phyloP scores from a whole-genome alignment of 805 yeast species.

The Saccharomycopsis sp. region DNA sequence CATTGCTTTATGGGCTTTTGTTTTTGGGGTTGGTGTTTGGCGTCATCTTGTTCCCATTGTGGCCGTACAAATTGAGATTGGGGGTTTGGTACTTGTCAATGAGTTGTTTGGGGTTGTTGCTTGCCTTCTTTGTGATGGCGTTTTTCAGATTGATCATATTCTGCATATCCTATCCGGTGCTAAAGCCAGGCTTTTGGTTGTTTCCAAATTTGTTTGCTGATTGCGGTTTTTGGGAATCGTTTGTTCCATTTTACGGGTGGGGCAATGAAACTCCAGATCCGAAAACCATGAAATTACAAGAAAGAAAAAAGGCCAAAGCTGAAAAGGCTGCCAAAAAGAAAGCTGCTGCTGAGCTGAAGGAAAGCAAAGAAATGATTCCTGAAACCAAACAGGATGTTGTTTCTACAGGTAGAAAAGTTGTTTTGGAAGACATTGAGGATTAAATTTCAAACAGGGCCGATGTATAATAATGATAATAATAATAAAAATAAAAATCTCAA shows the following conservation, averaged over 20 bases:
- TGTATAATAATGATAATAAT: too few relatives aligned
- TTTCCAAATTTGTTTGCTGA: conserved; percentile 95
- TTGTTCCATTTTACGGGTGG: conserved; percentile 83
- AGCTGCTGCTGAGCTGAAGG: conserved; percentile 6
- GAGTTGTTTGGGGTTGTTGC: conserved; percentile 64
- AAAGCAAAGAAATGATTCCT: conserved; percentile 7
- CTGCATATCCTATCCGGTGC: conserved; percentile 44
- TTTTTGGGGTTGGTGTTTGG: conserved; percentile 57
- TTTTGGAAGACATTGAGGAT: conserved; percentile 28
- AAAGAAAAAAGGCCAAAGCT: conserved; percentile 25
- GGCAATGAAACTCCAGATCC: conserved; percentile 34
- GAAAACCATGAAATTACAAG: conserved; percentile 15
- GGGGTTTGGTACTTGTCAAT: conserved; percentile 89
- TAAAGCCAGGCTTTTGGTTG: conserved; percentile 81
- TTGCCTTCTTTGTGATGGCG: conserved; percentile 67
- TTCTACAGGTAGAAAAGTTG: conserved; percentile 24
- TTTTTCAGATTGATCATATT: conserved; percentile 69
- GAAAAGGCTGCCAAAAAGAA: conserved; percentile 25
- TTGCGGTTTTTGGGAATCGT: conserved; percentile 88
- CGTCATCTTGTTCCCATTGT: conserved; percentile 76
- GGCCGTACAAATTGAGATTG: conserved; percentile 85
- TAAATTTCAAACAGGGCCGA: too few relatives aligned
- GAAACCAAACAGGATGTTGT: conserved; percentile 9
- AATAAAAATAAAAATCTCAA: too few relatives aligned
- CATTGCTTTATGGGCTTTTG: conserved; percentile 50